Percentiles rank a stretch among this genome's conserved stretches.
Conservation (phyloP, 208 protist species). For the Acanthamoeba lenticulata region DNA sequence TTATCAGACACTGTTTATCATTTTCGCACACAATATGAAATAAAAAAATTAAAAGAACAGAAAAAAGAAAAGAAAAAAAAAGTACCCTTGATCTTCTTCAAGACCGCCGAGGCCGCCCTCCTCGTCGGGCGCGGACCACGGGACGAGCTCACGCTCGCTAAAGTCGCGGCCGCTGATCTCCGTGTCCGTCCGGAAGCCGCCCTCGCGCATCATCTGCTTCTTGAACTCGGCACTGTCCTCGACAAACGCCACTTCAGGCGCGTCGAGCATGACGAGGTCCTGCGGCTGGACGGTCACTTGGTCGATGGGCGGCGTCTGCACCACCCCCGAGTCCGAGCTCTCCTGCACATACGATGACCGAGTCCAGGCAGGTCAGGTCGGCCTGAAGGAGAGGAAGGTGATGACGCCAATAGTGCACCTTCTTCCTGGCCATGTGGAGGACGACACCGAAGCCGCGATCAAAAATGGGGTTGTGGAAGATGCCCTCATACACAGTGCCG, state of each 20-base stretch:
- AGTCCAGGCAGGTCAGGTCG: background rate
- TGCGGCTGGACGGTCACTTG: slow-evolving; percentile 14
- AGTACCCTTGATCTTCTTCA: background rate
- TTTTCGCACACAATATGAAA: no score
- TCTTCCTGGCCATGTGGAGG: slow-evolving; percentile 43
- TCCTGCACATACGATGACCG: background rate
- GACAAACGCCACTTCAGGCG: slow-evolving; percentile 37
- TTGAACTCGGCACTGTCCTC: slow-evolving; percentile 36
- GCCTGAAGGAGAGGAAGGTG: background rate
- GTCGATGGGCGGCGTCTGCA: slow-evolving; percentile 3
- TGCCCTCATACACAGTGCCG: slow-evolving; percentile 10
- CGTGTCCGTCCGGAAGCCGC: slow-evolving; percentile 47
- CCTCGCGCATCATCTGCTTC: slow-evolving; percentile 10
- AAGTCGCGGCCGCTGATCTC: slow-evolving; percentile 50
- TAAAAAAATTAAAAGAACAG: background rate
- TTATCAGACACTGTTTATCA: no score
- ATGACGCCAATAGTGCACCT: background rate
- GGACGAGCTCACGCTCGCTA: slow-evolving; percentile 7
- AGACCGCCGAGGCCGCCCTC: background rate
- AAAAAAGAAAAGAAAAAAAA: background rate
- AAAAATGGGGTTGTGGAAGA: slow-evolving; percentile 51
- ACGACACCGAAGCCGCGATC: slow-evolving; percentile 44
- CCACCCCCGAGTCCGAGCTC: background rate
- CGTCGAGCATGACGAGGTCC: slow-evolving; percentile 16
- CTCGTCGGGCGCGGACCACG: background rate